Percentiles rank a stretch among this genome's conserved stretches.
Conservation (phyloP, 331 rosid species). For the Erythrophleum ivorense region DNA sequence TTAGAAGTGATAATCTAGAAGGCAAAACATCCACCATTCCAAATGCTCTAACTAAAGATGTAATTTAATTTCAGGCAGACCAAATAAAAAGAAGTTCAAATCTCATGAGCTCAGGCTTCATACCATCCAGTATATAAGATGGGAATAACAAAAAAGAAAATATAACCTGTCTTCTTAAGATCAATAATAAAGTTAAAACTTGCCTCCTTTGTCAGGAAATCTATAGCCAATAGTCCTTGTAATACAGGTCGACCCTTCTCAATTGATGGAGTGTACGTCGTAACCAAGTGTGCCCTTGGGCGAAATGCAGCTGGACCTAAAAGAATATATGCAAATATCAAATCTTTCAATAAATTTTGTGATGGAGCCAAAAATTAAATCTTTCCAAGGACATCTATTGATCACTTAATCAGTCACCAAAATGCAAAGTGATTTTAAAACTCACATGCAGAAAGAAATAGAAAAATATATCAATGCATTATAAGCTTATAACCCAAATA, state of each 20-base stretch:
- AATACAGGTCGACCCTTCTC: slow-evolving; percentile 98
- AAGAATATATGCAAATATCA: slow-evolving; percentile 47
- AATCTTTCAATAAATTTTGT: slow-evolving; percentile 25
- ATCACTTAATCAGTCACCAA: slow-evolving; percentile 26
- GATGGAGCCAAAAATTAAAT: slow-evolving; percentile 15
- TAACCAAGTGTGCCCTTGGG: slow-evolving; percentile 87
- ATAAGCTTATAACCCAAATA: slow-evolving; percentile 18
- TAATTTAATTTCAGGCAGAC: slow-evolving; percentile 33
- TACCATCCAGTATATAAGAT: slow-evolving; percentile 9
- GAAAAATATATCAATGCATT: neutral
- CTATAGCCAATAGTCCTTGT: slow-evolving; percentile 96
- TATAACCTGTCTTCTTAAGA: slow-evolving; percentile 10
- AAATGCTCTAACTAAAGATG: slow-evolving; percentile 30
- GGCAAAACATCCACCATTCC: slow-evolving; percentile 5
- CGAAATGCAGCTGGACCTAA: slow-evolving; percentile 99
- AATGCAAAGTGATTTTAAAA: slow-evolving; percentile 23
- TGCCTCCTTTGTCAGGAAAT: slow-evolving; percentile 93
- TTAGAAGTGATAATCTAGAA: slow-evolving; percentile 36
- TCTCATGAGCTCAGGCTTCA: slow-evolving; percentile 1
- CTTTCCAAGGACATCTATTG: slow-evolving; percentile 28
- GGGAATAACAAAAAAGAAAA: slow-evolving; percentile 14
- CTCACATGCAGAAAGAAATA: neutral
- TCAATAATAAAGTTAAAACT: slow-evolving; percentile 39
- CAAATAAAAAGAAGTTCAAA: slow-evolving; percentile 28
- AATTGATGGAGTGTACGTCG: slow-evolving; percentile 74